A percentile compares a stretch with the other conserved stretches of the same genome.
These are phyloP conservation scores for Leccinum truebloodii DNA, from an alignment of 768 basidiomycete genomes.

Conservation along the genomic window DNA sequence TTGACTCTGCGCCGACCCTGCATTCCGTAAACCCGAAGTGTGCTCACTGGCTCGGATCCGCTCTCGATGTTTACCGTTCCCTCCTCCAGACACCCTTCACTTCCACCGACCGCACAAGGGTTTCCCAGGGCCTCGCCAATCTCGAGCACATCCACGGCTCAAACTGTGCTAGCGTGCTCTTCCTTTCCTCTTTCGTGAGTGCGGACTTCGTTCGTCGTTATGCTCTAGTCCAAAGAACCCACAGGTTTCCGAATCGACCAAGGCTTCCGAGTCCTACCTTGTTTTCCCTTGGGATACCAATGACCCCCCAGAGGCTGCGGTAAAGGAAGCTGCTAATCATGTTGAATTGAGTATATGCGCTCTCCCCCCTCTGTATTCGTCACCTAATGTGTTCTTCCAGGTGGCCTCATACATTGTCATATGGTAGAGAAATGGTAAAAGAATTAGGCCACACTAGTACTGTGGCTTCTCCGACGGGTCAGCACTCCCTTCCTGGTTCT, in stretches of 20 bases:
- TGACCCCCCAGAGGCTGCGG: constrained; percentile 64
- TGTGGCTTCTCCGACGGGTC: constrained; percentile 83
- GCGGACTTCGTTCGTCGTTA: constrained; percentile 1
- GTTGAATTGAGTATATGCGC: constrained; percentile 17
- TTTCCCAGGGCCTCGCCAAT: constrained; percentile 21
- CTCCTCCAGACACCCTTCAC: constrained; percentile 28
- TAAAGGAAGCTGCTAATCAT: constrained; percentile 20
- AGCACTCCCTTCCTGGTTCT: constrained; percentile 79
- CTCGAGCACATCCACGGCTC: constrained; percentile 51
- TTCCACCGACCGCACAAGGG: constrained; percentile 12
- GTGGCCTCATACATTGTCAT: constrained; percentile 14
- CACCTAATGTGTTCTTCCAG: neutral
- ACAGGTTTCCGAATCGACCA: constrained; percentile 21
- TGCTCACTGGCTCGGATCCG: constrained; percentile 37
- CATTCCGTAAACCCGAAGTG: constrained; percentile 45
- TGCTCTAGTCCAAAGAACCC: constrained; percentile 15
- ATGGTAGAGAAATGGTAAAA: constrained; percentile 41
- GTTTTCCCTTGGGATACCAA: constrained; percentile 84
- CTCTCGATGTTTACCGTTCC: constrained; percentile 30
- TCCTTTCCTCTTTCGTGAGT: constrained; percentile 19
- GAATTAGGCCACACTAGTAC: constrained; percentile 65
- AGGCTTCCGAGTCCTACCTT: constrained; percentile 51
- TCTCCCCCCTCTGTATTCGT: neutral
- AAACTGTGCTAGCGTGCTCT: constrained; percentile 54
- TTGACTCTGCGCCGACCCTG: constrained; percentile 11